These are phyloP conservation scores for Gossypium aridum DNA, from an alignment of 441 rosid species.

Conservation along the genomic window DNA sequence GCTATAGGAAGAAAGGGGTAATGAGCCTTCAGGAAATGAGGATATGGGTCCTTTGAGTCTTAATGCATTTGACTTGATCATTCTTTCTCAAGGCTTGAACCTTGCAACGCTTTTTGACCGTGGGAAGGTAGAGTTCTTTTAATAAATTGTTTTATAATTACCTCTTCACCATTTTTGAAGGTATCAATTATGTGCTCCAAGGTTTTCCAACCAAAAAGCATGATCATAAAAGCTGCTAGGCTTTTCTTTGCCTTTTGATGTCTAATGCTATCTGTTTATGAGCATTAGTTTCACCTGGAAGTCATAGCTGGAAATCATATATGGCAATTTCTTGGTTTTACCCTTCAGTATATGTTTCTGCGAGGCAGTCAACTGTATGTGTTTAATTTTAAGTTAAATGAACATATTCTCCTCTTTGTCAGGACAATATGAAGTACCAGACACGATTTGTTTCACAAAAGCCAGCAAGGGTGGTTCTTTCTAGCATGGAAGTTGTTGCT, in stretches of 20 bases:
- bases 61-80: slow-evolving; percentile 87
- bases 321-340: not conserved
- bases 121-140: slow-evolving; percentile 53
- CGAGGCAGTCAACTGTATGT: not conserved
- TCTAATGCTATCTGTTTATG: not conserved
- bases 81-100: slow-evolving; percentile 91
- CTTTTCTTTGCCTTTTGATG: not conserved
- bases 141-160: not conserved
- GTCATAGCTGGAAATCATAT: not conserved
- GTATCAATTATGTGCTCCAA: not conserved
- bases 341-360: not conserved
- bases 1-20: slow-evolving; percentile 46
- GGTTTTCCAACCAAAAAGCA: not conserved
- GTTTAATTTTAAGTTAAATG: not conserved
- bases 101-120: slow-evolving; percentile 87
- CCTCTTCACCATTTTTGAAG: not conserved
- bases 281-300: not conserved
- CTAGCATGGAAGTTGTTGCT: slow-evolving; percentile 96
- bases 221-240: not conserved
- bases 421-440: slow-evolving; percentile 80
- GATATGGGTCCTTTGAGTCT: slow-evolving; percentile 73
- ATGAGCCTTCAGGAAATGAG: slow-evolving; percentile 45
- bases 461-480: slow-evolving; percentile 83
- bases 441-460: slow-evolving; percentile 81
- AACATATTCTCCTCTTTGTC: slow-evolving; percentile 2